Evolutionary conservation across 768 basidiomycete species (phyloP).

Genomic region (Mycena kentingensis): DNA sequence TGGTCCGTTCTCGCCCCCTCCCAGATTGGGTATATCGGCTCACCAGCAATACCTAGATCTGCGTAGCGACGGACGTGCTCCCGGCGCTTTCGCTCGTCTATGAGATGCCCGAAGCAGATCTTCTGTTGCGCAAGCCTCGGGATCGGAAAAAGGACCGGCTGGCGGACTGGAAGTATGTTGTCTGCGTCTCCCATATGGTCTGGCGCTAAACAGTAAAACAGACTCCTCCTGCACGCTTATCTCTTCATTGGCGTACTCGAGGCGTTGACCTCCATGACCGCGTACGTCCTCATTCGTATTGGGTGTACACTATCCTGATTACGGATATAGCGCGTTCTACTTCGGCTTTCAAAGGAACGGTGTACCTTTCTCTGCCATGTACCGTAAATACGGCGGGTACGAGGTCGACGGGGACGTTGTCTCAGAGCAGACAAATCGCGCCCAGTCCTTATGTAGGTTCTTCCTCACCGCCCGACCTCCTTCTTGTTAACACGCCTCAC

Average conservation of each 20-base stretch:
- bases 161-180: slow-evolving; percentile 43
- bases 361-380: slow-evolving; percentile 48
- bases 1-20: slow-evolving; percentile 33
- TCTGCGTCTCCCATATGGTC: not conserved
- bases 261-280: slow-evolving; percentile 48
- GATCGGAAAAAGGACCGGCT: slow-evolving; percentile 58
- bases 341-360: slow-evolving; percentile 44
- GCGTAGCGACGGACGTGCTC: slow-evolving; percentile 58
- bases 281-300: slow-evolving; percentile 34
- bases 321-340: slow-evolving; percentile 40
- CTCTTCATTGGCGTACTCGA: slow-evolving; percentile 54
- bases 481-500: not conserved
- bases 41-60: slow-evolving; percentile 46
- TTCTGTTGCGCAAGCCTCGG: slow-evolving; percentile 56
- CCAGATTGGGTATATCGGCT: not conserved
- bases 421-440: slow-evolving; percentile 40
- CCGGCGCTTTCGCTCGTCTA: slow-evolving; percentile 56
- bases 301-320: not conserved
- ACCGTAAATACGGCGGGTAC: slow-evolving; percentile 49
- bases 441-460: slow-evolving; percentile 47
- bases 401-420: slow-evolving; percentile 36
- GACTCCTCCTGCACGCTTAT: slow-evolving; percentile 58
- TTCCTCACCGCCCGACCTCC: not conserved
- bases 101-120: slow-evolving; percentile 62
- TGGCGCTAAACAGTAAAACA: not conserved